These are phyloP conservation scores for Kickxella alabastrina DNA, from an alignment of 192 early-diverging fungal species.

Conservation along the genomic window DNA sequence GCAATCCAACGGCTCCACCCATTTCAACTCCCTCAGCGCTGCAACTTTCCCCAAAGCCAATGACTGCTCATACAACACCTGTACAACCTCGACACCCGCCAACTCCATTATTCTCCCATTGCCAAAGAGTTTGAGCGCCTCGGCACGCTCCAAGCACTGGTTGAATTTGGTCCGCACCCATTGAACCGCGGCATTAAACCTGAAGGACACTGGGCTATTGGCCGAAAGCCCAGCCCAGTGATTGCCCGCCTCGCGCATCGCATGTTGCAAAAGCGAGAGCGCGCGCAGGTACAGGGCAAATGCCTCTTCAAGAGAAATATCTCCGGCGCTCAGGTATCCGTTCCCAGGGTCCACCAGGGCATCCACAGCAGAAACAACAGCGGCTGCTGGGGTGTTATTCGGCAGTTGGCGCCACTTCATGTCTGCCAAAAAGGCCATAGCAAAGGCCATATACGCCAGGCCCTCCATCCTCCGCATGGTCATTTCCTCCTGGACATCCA, in stretches of 20 bases:
- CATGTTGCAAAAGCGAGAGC: slow-evolving; percentile 60
- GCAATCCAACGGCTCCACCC: slow-evolving; percentile 61
- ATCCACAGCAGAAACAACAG: not conserved
- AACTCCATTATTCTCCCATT: slow-evolving; percentile 55
- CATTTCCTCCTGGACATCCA: slow-evolving; percentile 49
- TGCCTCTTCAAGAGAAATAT: slow-evolving; percentile 58
- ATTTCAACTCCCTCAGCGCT: slow-evolving; percentile 62
- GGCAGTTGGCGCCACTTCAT: slow-evolving; percentile 50
- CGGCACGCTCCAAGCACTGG: slow-evolving; percentile 81
- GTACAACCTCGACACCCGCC: slow-evolving; percentile 54
- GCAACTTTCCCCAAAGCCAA: slow-evolving; percentile 57
- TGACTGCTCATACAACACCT: slow-evolving; percentile 70
- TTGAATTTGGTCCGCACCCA: slow-evolving; percentile 91
- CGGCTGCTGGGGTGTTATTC: slow-evolving; percentile 10
- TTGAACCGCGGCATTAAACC: slow-evolving; percentile 73
- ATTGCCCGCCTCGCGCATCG: slow-evolving; percentile 54
- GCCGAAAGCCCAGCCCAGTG: slow-evolving; percentile 35
- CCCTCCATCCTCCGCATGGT: slow-evolving; percentile 64
- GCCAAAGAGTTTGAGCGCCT: slow-evolving; percentile 57
- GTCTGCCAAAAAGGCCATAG: slow-evolving; percentile 60
- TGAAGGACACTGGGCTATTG: slow-evolving; percentile 39
- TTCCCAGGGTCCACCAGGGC: slow-evolving; percentile 26
- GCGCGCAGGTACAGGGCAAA: slow-evolving; percentile 68
- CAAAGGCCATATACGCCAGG: slow-evolving; percentile 66
- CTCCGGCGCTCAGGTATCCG: slow-evolving; percentile 32